A percentile compares a stretch with the other conserved stretches of the same genome.
These are phyloP conservation scores for Cyclostephanos invisitatus DNA, from an alignment of 108 stramenopile species.

Conservation along the genomic window DNA sequence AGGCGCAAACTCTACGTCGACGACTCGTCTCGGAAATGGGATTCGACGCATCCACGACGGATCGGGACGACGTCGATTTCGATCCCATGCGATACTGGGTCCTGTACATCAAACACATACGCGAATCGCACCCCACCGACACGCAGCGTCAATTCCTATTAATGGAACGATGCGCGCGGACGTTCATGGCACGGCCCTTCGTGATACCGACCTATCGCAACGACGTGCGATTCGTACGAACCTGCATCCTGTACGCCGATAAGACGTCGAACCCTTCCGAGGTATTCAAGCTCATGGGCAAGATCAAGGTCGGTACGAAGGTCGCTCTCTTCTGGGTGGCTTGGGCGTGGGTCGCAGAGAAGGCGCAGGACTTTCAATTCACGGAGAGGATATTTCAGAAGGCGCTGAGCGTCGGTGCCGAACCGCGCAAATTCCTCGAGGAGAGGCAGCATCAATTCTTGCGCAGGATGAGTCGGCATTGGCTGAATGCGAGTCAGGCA, in stretches of 20 bases:
- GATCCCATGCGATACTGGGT: conserved; percentile 84
- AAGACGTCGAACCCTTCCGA: conserved; percentile 63
- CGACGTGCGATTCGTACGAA: conserved; percentile 75
- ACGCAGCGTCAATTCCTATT: conserved; percentile 75
- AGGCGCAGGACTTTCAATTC: conserved; percentile 44
- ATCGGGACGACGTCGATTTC: conserved; percentile 34
- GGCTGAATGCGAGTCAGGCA: conserved; percentile 59
- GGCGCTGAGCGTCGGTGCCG: conserved; percentile 67
- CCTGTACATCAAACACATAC: conserved; percentile 77
- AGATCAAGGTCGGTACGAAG: conserved; percentile 61
- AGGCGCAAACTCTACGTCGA: conserved; percentile 18
- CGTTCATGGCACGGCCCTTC: conserved; percentile 52
- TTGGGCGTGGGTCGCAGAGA: conserved; percentile 59
- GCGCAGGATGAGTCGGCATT: conserved; percentile 80
- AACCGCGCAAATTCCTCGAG: conserved; percentile 67
- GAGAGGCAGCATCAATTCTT: conserved; percentile 80
- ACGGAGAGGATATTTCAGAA: conserved; percentile 58
- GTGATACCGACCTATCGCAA: conserved; percentile 55
- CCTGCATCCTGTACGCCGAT: conserved; percentile 83
- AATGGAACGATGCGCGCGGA: conserved; percentile 80
- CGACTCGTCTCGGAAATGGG: conserved; percentile 24
- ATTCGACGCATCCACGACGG: conserved; percentile 24
- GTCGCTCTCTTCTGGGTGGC: conserved; percentile 67
- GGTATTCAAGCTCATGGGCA: conserved; percentile 76
- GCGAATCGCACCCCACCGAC: conserved; percentile 69